phyloP scores from a whole-genome alignment of 306 rosid species.

The Quercus gilva region DNA sequence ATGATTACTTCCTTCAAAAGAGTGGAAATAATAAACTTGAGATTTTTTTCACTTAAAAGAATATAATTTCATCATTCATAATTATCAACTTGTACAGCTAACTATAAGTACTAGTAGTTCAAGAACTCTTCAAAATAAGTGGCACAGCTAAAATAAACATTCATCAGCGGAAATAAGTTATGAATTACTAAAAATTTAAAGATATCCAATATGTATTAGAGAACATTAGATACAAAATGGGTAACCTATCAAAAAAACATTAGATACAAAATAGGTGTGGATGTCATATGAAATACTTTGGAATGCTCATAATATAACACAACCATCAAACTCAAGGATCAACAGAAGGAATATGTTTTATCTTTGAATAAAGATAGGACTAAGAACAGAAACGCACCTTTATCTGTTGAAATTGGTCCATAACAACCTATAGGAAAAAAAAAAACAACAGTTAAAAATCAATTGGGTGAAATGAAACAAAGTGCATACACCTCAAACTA shows the following conservation, averaged over 20 bases:
- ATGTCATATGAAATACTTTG: neutral
- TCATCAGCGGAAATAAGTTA: neutral
- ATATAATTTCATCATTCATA: neutral
- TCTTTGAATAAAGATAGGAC: conserved; percentile 20
- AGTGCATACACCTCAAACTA: conserved; percentile 17
- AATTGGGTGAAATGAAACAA: conserved; percentile 17
- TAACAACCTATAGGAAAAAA: conserved; percentile 54
- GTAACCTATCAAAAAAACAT: too few species aligned
- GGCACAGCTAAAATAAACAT: neutral
- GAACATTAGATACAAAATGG: neutral
- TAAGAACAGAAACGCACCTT: conserved; percentile 54
- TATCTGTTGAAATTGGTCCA: conserved; percentile 69
- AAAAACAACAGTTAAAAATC: conserved; percentile 17
- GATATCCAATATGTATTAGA: neutral
- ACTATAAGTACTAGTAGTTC: neutral
- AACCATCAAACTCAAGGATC: neutral
- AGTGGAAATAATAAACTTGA: too few species aligned
- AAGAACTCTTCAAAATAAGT: neutral
- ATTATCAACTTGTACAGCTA: neutral
- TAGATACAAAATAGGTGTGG: neutral
- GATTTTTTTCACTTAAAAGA: too few species aligned
- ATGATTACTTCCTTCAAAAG: neutral
- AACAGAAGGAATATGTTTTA: conserved; percentile 4
- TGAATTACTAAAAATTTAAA: neutral
- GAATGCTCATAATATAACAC: neutral